These are phyloP conservation scores for Penicillium malachiteum DNA, from an alignment of 495 filamentous ascomycete genomes.

Conservation along the genomic window DNA sequence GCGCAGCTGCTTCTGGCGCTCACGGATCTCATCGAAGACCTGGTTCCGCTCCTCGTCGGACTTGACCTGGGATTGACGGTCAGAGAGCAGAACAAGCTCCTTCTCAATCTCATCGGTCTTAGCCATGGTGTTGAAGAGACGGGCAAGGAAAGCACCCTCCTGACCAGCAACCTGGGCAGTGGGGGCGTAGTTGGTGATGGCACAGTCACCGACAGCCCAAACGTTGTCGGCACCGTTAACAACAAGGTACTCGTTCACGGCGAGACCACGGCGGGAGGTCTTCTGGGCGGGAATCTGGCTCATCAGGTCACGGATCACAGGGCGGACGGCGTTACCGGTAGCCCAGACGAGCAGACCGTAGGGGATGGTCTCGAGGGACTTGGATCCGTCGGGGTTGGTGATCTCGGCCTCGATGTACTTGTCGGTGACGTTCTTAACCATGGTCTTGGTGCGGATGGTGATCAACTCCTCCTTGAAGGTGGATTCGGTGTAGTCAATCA, in stretches of 20 bases:
- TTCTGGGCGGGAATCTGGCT: slow-evolving; percentile 88
- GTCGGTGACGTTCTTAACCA: slow-evolving; percentile 96
- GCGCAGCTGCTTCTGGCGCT: slow-evolving; percentile 78
- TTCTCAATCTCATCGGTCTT: slow-evolving; percentile 79
- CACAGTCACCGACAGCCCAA: slow-evolving; percentile 90
- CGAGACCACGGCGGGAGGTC: slow-evolving; percentile 89
- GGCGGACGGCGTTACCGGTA: slow-evolving; percentile 91
- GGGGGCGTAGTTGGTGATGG: slow-evolving; percentile 93
- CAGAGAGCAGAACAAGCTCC: slow-evolving; percentile 61
- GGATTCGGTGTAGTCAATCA: slow-evolving; percentile 98
- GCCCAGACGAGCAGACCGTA: slow-evolving; percentile 98
- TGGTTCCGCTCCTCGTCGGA: slow-evolving; percentile 53
- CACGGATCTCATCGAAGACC: slow-evolving; percentile 71
- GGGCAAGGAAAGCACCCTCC: slow-evolving; percentile 92
- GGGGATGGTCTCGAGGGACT: slow-evolving; percentile 76
- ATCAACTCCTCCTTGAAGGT: slow-evolving; percentile 99
- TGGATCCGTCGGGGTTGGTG: slow-evolving; percentile 80
- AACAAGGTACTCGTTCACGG: slow-evolving; percentile 97
- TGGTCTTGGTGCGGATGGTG: slow-evolving; percentile 94
- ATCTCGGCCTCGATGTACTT: slow-evolving; percentile 92
- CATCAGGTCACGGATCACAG: slow-evolving; percentile 88
- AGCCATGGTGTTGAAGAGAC: slow-evolving; percentile 97
- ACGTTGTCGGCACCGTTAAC: slow-evolving; percentile 95
- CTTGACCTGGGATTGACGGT: slow-evolving; percentile 64
- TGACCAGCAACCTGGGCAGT: slow-evolving; percentile 96